Evolutionary conservation across 257 asterid genomes (phyloP).

Genomic region (Gardenia jasminoides): DNA sequence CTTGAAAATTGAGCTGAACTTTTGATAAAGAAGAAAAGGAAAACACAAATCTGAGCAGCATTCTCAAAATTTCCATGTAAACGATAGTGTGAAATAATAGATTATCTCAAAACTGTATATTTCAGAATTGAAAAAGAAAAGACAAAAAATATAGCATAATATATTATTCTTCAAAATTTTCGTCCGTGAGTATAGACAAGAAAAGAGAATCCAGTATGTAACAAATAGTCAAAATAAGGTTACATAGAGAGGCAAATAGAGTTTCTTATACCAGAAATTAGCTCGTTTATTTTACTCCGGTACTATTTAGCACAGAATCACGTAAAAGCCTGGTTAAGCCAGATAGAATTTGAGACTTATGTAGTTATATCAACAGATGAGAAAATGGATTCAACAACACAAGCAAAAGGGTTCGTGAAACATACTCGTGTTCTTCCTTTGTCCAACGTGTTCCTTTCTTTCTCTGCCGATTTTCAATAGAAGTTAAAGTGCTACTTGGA

Average conservation of each 20-base stretch:
- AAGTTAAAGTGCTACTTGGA: not conserved
- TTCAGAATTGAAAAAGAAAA: not conserved
- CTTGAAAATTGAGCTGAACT: not conserved
- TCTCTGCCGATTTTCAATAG: not conserved
- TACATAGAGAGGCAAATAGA: no score
- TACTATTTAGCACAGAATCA: no score
- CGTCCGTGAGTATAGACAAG: no score
- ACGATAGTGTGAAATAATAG: not conserved
- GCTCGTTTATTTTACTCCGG: no score
- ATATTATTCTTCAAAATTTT: no score
- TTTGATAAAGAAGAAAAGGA: not conserved
- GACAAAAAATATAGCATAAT: no score
- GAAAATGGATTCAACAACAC: not conserved
- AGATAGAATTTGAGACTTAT: no score
- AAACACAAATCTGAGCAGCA: not conserved
- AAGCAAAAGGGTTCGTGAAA: not conserved
- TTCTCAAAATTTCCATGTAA: not conserved
- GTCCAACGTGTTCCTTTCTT: conserved; percentile 35
- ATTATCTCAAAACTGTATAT: not conserved
- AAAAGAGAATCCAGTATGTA: no score
- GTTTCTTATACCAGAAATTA: no score
- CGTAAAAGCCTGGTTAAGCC: no score
- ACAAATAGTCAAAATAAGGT: no score
- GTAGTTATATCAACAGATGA: not conserved
- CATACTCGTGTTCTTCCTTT: conserved; percentile 32